Evolutionary conservation across 306 rosid species (phyloP).

Genomic region (Prosopis cineraria): DNA sequence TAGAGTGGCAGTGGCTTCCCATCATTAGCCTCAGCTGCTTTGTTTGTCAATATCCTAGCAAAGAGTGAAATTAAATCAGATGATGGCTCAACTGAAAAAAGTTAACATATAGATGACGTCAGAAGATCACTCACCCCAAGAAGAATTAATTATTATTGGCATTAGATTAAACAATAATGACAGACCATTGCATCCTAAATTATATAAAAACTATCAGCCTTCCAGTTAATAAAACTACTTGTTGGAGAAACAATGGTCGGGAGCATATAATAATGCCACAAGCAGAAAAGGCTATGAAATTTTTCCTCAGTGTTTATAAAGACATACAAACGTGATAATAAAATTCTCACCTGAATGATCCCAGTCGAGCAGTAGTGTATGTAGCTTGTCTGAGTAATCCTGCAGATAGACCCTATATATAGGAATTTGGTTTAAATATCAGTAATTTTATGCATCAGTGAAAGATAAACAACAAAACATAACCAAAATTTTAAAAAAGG

Average conservation of each 20-base stretch:
- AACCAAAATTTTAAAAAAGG: not conserved
- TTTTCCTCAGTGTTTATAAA: not conserved
- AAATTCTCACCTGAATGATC: constrained; percentile 79
- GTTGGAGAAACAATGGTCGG: not conserved
- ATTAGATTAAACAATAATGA: not conserved
- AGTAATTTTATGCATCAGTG: constrained; percentile 1
- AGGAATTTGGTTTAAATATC: constrained; percentile 31
- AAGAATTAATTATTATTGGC: not conserved
- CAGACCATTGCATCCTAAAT: not conserved
- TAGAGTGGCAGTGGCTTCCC: constrained; percentile 98
- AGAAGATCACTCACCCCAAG: constrained; percentile 2
- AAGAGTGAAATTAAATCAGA: not conserved
- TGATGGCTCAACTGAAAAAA: not conserved
- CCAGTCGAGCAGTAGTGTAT: constrained; percentile 97
- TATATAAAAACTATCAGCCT: not conserved
- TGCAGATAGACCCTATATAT: constrained; percentile 88
- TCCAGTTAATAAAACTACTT: not conserved
- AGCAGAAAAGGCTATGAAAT: not conserved
- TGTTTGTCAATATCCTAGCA: constrained; percentile 74
- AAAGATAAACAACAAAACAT: constrained; percentile 10
- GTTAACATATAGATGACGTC: not conserved
- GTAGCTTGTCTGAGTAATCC: constrained; percentile 98
- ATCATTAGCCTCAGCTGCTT: constrained; percentile 95
- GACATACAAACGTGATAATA: not conserved
- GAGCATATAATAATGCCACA: not conserved